Percentiles rank a stretch among this genome's conserved stretches.
These are phyloP conservation scores for Floccularia luteovirens DNA, from an alignment of 768 basidiomycete species.

Conservation along the genomic window DNA sequence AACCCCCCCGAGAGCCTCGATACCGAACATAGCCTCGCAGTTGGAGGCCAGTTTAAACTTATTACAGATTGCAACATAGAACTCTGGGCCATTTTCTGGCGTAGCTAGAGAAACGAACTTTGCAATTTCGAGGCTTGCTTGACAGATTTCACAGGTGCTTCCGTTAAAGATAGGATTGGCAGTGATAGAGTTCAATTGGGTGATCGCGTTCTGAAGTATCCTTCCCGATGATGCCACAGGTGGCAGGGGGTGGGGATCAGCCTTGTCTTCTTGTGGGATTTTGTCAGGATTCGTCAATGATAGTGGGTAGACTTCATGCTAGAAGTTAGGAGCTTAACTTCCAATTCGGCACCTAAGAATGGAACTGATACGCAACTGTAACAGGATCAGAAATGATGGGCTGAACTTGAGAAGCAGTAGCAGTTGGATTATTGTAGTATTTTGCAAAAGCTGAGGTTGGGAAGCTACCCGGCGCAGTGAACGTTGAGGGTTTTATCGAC, in stretches of 20 bases:
- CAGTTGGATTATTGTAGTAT: slow-evolving; percentile 71
- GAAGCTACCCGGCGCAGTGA: slow-evolving; percentile 54
- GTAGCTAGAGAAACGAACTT: slow-evolving; percentile 63
- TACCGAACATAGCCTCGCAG: slow-evolving; percentile 43
- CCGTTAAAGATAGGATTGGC: slow-evolving; percentile 43
- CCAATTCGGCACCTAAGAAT: background rate
- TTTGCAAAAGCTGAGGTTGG: slow-evolving; percentile 54
- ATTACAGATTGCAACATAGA: slow-evolving; percentile 53
- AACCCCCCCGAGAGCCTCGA: slow-evolving; percentile 43
- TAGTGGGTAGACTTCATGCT: slow-evolving; percentile 54
- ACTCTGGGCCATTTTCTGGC: slow-evolving; percentile 49
- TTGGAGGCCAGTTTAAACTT: slow-evolving; percentile 38
- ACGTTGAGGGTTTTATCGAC: slow-evolving; percentile 36
- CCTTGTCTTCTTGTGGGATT: slow-evolving; percentile 53
- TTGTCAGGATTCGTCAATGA: slow-evolving; percentile 55
- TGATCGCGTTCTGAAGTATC: slow-evolving; percentile 44
- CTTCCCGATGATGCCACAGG: slow-evolving; percentile 36
- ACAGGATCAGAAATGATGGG: slow-evolving; percentile 74
- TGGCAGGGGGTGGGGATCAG: slow-evolving; percentile 67
- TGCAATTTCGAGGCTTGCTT: slow-evolving; percentile 50
- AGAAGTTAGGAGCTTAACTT: no score
- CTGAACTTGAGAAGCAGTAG: slow-evolving; percentile 65
- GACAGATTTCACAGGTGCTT: slow-evolving; percentile 52
- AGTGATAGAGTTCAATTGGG: slow-evolving; percentile 50
- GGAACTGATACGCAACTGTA: slow-evolving; percentile 28